Evolutionary conservation across 169 alveolate genomes (phyloP), one percentile per base, ranked within the genome.

Genomic region (Perkinsus marinus): DNA sequence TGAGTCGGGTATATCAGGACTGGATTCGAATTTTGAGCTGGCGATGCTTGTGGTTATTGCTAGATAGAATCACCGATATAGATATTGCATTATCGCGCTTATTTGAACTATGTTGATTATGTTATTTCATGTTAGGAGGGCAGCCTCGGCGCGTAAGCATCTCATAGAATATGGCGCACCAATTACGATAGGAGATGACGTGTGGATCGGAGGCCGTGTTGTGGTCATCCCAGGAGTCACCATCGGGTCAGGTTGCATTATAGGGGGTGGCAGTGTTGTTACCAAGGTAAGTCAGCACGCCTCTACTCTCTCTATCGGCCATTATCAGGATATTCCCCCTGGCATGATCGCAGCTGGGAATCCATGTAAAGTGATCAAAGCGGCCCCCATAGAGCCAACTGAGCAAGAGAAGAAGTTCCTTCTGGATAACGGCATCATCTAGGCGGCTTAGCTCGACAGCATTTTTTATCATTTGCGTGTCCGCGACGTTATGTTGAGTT

Each of bases 191-290:
- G 95, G 92, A 57, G 90, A 92, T 39, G 92, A 93, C 89, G 95
- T 93, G 26, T 93, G 93, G 92, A 89, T 93, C 5, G 95, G 95
- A 3, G 95, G 95, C 2, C 90, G 92, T 90, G 91, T 90, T 39
- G 92, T 93, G 5, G 89, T 93, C 17, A 39, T 91, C 39, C 91
- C 93, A 39, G 95, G 95, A 22, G 93, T 93, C 17, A 68, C 92
- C 0, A 93, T 93, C 39, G 95, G 95, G 68, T 19, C 90, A 39
- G 92, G 92, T 22, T 90, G 92, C 41, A 92, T 91, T 39, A 92
- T 93, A 39, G 95, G 95, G 0, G 91, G 93, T 37, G 94, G 95
- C 91, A 93, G 95, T 39, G 95, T 93, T 39, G 95, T 93, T n/a
- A 93, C 93, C 38, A 93, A 92, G 92, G 91, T 92, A 10, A 41